A percentile compares a stretch with the other conserved stretches of the same genome.
Evolutionary conservation across 2,329 filamentous ascomycete genomes (phyloP).

Genomic region (Trichoderma semiorbis): DNA sequence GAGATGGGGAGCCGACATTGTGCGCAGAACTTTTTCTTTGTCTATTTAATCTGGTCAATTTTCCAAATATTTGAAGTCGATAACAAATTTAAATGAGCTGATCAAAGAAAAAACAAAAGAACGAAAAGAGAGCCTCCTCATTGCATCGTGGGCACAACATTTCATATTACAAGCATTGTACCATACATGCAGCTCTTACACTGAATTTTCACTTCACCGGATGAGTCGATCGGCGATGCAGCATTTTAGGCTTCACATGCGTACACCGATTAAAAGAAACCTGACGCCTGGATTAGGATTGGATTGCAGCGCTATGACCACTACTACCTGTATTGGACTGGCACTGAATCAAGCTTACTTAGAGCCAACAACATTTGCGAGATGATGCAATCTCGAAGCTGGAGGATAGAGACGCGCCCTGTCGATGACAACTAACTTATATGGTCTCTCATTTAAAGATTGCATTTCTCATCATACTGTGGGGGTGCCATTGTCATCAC

Average conservation of each 20-base stretch:
- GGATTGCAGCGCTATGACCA: not conserved
- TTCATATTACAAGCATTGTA: not conserved
- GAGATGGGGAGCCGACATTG: constrained; percentile 20
- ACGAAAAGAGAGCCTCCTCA: not conserved
- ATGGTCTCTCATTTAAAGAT: no score
- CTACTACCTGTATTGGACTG: no score
- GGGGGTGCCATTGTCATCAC: no score
- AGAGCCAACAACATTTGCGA: no score
- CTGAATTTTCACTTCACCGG: not conserved
- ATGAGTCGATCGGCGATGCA: constrained; percentile 11
- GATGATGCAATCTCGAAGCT: no score
- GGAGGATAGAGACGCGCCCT: no score
- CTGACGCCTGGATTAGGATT: not conserved
- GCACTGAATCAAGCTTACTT: no score
- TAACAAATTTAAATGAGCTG: not conserved
- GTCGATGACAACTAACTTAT: no score
- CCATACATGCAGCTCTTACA: not conserved
- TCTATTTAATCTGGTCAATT: not conserved
- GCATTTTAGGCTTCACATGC: not conserved
- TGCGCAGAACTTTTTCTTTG: not conserved
- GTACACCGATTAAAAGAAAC: not conserved
- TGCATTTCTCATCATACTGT: no score
- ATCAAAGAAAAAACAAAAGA: no score
- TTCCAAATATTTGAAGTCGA: not conserved
- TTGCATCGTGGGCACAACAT: not conserved